phyloP scores from a whole-genome alignment of 2,329 filamentous ascomycete species.

The Phoma herbarum region DNA sequence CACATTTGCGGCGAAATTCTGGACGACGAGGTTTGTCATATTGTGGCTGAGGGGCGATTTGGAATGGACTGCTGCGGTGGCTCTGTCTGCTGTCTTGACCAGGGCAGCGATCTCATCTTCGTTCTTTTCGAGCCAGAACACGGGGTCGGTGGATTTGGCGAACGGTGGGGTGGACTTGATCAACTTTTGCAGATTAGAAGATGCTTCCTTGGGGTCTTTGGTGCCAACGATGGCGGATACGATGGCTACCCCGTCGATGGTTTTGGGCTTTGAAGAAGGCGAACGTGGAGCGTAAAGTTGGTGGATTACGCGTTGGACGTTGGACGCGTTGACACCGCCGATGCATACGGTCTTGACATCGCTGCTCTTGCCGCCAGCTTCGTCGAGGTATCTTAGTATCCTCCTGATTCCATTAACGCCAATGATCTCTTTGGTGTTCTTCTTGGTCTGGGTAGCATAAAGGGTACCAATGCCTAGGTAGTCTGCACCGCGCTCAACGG shows the following conservation, averaged over 20 bases:
- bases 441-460: conserved; percentile 83
- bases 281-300: conserved; percentile 64
- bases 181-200: conserved; percentile 66
- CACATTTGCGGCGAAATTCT: conserved; percentile 93
- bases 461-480: conserved; percentile 93
- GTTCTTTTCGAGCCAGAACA: conserved; percentile 32
- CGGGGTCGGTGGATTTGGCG: conserved; percentile 29
- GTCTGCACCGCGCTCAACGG: conserved; percentile 79
- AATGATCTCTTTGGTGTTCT: conserved; percentile 83
- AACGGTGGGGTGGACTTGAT: conserved; percentile 54
- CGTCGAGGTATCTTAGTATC: conserved; percentile 69
- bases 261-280: conserved; percentile 56
- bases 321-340: conserved; percentile 82
- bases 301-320: conserved; percentile 76
- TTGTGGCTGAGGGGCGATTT: conserved; percentile 84
- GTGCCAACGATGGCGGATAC: conserved; percentile 89
- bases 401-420: conserved; percentile 74
- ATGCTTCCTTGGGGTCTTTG: conserved; percentile 69
- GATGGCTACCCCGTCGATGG: conserved; percentile 82
- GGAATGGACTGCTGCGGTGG: conserved; percentile 69
- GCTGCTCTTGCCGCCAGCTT: conserved; percentile 40
- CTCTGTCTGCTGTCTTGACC: conserved; percentile 33
- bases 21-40: conserved; percentile 96
- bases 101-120: conserved; percentile 27
- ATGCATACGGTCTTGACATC: conserved; percentile 74